phyloP scores from a whole-genome alignment of 2,329 filamentous ascomycete genomes.

The Trichoderma arundinaceum region DNA sequence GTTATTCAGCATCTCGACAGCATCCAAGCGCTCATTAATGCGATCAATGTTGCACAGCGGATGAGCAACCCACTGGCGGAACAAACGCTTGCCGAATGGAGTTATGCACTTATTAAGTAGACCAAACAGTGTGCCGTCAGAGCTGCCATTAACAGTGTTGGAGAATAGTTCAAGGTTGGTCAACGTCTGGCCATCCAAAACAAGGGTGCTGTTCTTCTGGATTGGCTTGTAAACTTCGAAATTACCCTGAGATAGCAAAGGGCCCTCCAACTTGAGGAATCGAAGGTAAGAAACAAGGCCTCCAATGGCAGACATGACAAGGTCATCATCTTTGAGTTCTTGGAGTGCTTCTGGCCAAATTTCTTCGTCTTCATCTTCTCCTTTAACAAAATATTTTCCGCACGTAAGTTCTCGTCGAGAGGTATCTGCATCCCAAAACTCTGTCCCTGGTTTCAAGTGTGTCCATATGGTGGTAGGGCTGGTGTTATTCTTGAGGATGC shows the following conservation, averaged over 20 bases:
- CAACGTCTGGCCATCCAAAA: conserved; percentile 93
- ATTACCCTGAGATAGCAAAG: conserved; percentile 85
- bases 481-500: conserved; percentile 96
- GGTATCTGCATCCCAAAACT: conserved; percentile 89
- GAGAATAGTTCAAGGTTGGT: conserved; percentile 98
- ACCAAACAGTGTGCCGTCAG: conserved; percentile 85
- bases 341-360: conserved; percentile 77
- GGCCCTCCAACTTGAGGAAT: conserved; percentile 84
- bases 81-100: conserved; percentile 93
- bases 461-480: conserved; percentile 95
- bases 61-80: conserved; percentile 97
- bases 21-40: conserved; percentile 93
- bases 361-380: conserved; percentile 63
- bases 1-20: conserved; percentile 89
- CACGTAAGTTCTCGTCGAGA: conserved; percentile 81
- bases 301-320: conserved; percentile 89
- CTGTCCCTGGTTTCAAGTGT: conserved; percentile 79
- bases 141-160: conserved; percentile 85
- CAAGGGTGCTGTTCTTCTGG: conserved; percentile 83
- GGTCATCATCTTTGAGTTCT: conserved; percentile 75
- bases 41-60: conserved; percentile 83
- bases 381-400: conserved; percentile 75
- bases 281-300: conserved; percentile 87
- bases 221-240: conserved; percentile 94
- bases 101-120: conserved; percentile 94